Conservation (phyloP, 2,329 filamentous ascomycete genomes). For the Chalaropsis thielavioides region DNA sequence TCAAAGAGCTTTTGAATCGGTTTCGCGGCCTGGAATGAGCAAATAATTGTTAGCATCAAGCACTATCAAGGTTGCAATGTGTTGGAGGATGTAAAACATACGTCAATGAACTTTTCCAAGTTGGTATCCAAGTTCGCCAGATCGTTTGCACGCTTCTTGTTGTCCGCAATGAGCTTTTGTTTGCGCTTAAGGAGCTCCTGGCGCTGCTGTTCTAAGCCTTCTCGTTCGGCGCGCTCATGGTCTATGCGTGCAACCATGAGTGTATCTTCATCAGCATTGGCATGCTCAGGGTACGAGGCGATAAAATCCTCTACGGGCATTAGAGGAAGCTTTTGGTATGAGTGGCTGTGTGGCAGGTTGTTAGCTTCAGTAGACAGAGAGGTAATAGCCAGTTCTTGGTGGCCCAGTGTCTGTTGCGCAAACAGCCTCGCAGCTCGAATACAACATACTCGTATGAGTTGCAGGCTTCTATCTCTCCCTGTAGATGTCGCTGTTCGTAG, state of each 20-base stretch:
- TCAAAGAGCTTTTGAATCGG: conserved; percentile 78
- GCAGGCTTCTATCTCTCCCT: conserved; percentile 79
- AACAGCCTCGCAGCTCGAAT: neutral
- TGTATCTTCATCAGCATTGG: conserved; percentile 57
- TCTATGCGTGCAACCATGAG: conserved; percentile 84
- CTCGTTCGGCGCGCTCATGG: conserved; percentile 72
- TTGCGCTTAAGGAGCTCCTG: conserved; percentile 57
- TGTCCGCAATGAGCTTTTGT: conserved; percentile 50
- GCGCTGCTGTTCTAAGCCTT: conserved; percentile 71
- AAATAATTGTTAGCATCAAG: conserved; percentile 17
- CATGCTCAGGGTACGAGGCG: conserved; percentile 56
- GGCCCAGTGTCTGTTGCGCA: neutral
- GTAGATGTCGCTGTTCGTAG: conserved; percentile 85
- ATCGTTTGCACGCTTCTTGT: conserved; percentile 88
- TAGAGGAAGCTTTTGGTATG: conserved; percentile 72
- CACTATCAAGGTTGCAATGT: neutral
- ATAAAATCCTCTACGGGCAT: conserved; percentile 76
- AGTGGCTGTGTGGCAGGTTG: conserved; percentile 50
- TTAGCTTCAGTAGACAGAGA: neutral
- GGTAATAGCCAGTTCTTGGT: neutral
- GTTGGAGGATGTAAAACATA: conserved; percentile 29
- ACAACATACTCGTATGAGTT: conserved; percentile 72
- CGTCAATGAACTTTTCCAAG: conserved; percentile 85
- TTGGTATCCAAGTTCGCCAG: conserved; percentile 82
- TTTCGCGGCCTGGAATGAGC: conserved; percentile 53